phyloP scores from a whole-genome alignment of 176 grass and related monocot species.

The Carex parvula region DNA sequence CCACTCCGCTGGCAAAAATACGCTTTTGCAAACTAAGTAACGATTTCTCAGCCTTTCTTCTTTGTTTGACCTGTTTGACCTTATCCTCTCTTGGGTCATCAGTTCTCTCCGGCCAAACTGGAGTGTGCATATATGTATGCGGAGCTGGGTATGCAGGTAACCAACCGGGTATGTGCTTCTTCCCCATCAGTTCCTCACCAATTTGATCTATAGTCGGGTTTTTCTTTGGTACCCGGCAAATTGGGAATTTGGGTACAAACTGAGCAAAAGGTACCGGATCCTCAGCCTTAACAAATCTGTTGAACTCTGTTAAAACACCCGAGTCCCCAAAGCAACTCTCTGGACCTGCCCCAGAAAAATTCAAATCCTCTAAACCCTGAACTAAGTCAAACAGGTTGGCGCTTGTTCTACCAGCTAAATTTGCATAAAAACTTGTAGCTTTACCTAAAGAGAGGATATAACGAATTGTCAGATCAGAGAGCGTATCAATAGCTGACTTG shows the following conservation, averaged over 20 bases:
- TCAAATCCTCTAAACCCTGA: conserved; percentile 43
- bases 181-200: conserved; percentile 27
- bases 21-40: conserved; percentile 39
- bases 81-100: conserved; percentile 26
- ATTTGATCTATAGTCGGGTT: conserved; percentile 33
- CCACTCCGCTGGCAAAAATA: conserved; percentile 21
- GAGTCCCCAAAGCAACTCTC: conserved; percentile 39
- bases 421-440: conserved; percentile 41
- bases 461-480: conserved; percentile 38
- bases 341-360: conserved; percentile 20
- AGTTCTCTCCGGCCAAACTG: conserved; percentile 29
- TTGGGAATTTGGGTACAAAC: conserved; percentile 41
- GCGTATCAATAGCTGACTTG: conserved; percentile 37
- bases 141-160: conserved; percentile 46
- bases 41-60: conserved; percentile 53
- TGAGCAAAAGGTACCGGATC: conserved; percentile 31
- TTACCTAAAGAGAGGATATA: conserved; percentile 48
- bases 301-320: conserved; percentile 34
- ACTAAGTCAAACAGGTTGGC: conserved; percentile 49
- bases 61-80: conserved; percentile 32
- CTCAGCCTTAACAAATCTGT: conserved; percentile 28
- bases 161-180: conserved; percentile 52
- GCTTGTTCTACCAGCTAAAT: conserved; percentile 44
- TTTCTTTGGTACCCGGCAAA: conserved; percentile 22
- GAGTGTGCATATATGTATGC: conserved; percentile 34